Evolutionary conservation across 1,284 basidiomycete genomes (phyloP).

Genomic region (Exobasidium rhododendri): DNA sequence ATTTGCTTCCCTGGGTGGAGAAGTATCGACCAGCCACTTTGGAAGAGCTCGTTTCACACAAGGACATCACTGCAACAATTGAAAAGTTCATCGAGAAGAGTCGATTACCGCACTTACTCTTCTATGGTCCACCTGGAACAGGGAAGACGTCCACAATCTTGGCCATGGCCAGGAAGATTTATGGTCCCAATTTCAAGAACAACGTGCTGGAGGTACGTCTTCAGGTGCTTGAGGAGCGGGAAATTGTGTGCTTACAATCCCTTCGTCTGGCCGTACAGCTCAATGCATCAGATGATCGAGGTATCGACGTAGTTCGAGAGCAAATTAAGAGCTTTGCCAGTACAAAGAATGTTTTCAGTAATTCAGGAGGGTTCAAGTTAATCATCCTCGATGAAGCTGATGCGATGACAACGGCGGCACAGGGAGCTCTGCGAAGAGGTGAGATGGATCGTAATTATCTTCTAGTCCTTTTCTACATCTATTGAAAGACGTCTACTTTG

Average conservation of each 20-base stretch:
- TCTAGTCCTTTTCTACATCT: neutral
- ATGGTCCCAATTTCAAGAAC: conserved; percentile 74
- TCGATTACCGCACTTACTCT: conserved; percentile 86
- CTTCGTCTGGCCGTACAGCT: conserved; percentile 60
- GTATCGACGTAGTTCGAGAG: conserved; percentile 96
- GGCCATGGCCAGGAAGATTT: conserved; percentile 91
- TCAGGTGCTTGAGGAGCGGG: no score
- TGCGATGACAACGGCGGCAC: conserved; percentile 98
- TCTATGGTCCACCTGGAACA: conserved; percentile 95
- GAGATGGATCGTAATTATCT: no score
- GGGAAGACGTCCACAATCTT: conserved; percentile 97
- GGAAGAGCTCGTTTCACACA: conserved; percentile 52
- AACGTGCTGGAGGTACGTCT: conserved; percentile 93
- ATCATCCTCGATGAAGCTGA: conserved; percentile 98
- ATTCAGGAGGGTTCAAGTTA: conserved; percentile 76
- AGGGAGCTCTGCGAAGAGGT: conserved; percentile 85
- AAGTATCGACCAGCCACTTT: conserved; percentile 51
- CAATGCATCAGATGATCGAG: conserved; percentile 95
- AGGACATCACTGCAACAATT: conserved; percentile 58
- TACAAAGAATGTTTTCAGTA: conserved; percentile 73
- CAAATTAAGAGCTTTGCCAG: conserved; percentile 98
- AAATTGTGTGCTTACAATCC: neutral
- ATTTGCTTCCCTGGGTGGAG: conserved; percentile 43
- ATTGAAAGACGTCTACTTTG: neutral
- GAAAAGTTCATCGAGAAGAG: conserved; percentile 95